phyloP scores from a whole-genome alignment of 768 basidiomycete genomes.

The Crucibulum laeve region DNA sequence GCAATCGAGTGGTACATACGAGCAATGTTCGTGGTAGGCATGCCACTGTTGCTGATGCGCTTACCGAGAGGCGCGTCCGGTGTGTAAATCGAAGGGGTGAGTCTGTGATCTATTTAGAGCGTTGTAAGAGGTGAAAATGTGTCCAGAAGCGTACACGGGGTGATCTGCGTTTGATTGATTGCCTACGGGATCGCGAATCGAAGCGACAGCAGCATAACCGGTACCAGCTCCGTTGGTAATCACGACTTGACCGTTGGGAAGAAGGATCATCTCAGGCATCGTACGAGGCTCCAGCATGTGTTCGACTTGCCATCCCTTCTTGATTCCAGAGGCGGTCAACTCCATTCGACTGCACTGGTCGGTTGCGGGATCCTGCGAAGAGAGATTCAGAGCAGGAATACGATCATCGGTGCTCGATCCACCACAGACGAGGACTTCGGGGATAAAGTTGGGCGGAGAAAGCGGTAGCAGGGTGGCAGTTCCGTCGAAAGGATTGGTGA shows the following conservation, averaged over 20 bases:
- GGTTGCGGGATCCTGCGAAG: slow-evolving; percentile 37
- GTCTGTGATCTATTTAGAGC: slow-evolving; percentile 7
- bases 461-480: slow-evolving; percentile 31
- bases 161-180: slow-evolving; percentile 24
- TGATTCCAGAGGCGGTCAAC: slow-evolving; percentile 35
- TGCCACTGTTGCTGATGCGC: slow-evolving; percentile 41
- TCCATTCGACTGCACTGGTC: slow-evolving; percentile 39
- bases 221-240: slow-evolving; percentile 39
- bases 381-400: slow-evolving; percentile 21
- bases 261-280: slow-evolving; percentile 33
- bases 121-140: neutral
- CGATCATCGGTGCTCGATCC: slow-evolving; percentile 31
- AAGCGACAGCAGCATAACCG: slow-evolving; percentile 35
- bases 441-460: slow-evolving; percentile 32
- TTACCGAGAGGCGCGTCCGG: slow-evolving; percentile 35
- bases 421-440: slow-evolving; percentile 44
- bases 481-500: slow-evolving; percentile 36
- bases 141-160: slow-evolving; percentile 18
- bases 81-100: slow-evolving; percentile 45
- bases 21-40: slow-evolving; percentile 39
- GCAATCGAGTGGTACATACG: slow-evolving; percentile 62
- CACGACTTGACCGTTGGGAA: slow-evolving; percentile 40
- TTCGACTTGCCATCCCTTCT: slow-evolving; percentile 41
- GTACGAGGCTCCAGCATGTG: slow-evolving; percentile 35
- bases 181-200: slow-evolving; percentile 22